Evolutionary conservation across 2,329 filamentous ascomycete genomes (phyloP).

Genomic region (Escovopsis sp.): DNA sequence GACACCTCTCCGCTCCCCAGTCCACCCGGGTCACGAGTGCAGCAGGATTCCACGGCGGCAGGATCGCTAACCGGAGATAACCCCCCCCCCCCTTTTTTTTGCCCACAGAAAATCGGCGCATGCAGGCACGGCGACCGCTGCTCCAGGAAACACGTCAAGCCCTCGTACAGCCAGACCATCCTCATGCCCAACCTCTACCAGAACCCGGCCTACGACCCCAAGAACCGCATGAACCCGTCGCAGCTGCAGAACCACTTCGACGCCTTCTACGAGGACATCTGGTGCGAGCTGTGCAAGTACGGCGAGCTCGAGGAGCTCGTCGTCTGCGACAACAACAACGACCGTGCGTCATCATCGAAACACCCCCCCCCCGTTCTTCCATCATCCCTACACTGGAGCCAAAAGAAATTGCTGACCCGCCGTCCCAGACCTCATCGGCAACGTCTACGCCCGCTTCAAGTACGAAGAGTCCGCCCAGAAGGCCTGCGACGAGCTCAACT

Average conservation of each 20-base stretch:
- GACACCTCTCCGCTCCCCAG: neutral
- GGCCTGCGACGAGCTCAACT: conserved; percentile 88
- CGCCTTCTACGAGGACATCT: conserved; percentile 98
- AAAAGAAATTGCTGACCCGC: neutral
- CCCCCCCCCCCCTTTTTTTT: conserved; percentile 20
- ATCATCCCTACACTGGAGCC: neutral
- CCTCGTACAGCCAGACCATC: conserved; percentile 93
- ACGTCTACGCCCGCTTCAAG: conserved; percentile 99
- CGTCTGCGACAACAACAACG: conserved; percentile 99
- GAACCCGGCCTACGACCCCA: conserved; percentile 92
- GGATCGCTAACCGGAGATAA: neutral
- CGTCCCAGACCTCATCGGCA: conserved; percentile 79
- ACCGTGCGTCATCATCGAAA: conserved; percentile 45
- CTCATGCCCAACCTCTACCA: conserved; percentile 98
- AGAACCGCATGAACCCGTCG: conserved; percentile 89
- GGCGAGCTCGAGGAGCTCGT: conserved; percentile 95
- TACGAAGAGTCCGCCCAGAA: conserved; percentile 93
- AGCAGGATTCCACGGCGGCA: too few relatives aligned
- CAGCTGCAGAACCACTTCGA: conserved; percentile 99
- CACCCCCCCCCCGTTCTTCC: neutral
- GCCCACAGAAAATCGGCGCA: conserved; percentile 99
- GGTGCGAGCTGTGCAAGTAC: conserved; percentile 99
- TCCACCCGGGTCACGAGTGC: too few relatives aligned
- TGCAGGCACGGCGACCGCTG: conserved; percentile 97
- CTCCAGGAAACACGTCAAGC: conserved; percentile 97